These are phyloP conservation scores for Ceratobasidium sp. DNA, from an alignment of 1,284 basidiomycete genomes.

Conservation along the genomic window DNA sequence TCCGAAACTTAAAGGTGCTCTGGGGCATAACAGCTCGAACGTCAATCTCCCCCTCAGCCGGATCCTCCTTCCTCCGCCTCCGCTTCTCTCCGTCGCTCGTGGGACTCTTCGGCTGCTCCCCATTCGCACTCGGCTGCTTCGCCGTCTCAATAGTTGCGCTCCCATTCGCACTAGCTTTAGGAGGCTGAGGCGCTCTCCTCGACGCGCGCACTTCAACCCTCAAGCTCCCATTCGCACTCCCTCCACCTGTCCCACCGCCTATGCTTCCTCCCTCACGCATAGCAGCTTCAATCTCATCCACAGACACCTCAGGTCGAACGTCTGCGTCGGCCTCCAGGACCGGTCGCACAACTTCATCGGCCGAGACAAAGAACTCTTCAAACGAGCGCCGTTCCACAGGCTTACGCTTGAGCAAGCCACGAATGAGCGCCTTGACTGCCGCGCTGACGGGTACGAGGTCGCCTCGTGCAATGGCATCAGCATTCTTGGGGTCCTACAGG, in stretches of 20 bases:
- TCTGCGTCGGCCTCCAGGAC: slow-evolving; percentile 74
- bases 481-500: slow-evolving; percentile 57
- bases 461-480: slow-evolving; percentile 42
- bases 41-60: slow-evolving; percentile 68
- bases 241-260: slow-evolving; percentile 50
- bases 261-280: slow-evolving; percentile 50
- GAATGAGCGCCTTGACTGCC: slow-evolving; percentile 92
- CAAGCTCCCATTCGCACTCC: slow-evolving; percentile 55
- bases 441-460: slow-evolving; percentile 71
- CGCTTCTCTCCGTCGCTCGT: slow-evolving; percentile 38
- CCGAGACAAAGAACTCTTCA: slow-evolving; percentile 85
- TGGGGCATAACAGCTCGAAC: slow-evolving; percentile 82
- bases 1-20: slow-evolving; percentile 79
- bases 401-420: slow-evolving; percentile 83
- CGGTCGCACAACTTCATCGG: slow-evolving; percentile 82
- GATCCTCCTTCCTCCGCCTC: slow-evolving; percentile 34
- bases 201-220: slow-evolving; percentile 52
- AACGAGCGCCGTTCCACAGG: slow-evolving; percentile 90
- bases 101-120: slow-evolving; percentile 41
- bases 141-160: too few species aligned
- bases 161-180: slow-evolving; percentile 35
- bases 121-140: background rate
- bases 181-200: slow-evolving; percentile 38
- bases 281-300: slow-evolving; percentile 47
- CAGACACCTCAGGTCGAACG: slow-evolving; percentile 54